Evolutionary conservation across 2,329 filamentous ascomycete genomes (phyloP), one percentile per base, ranked within the genome.

Genomic region (Ustulina deusta): DNA sequence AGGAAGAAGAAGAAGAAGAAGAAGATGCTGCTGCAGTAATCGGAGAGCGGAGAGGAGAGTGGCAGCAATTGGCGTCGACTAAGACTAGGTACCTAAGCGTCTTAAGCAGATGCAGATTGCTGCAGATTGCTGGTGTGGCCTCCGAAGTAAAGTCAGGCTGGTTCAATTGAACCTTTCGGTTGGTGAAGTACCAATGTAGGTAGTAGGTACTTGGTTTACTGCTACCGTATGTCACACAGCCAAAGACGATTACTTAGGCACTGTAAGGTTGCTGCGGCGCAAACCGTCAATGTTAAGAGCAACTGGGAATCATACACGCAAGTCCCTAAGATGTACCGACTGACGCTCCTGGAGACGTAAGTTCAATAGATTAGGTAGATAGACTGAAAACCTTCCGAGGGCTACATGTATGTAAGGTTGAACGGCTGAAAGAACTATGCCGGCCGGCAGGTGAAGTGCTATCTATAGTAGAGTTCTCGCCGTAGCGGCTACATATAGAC

Each of bases 131-230:
- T 44, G 3, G 5, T 7, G 40, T 44, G 6, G 15, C 40, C n/a
- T n/a, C n/a, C 13, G 40, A 6, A 52, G 9, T 10, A 27, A 32
- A 29, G 49, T 34, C 49, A 5, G 15, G 13, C 46, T 27, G 25
- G 13, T n/a, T n/a, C 38, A 13, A 48, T 48, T 48, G 44, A 48
- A 15, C 46, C 46, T 51, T 51, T 51, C 25, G 44, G 25, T 51
- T 51, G 22, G 25, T 27, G 46, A 22, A 17, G 13, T 27, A 15
- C 22, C 15, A 32, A 49, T 13, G 46, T 49, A 49, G 44, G 7
- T 22, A n/a, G 25, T 52, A 52, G 15, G 29, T 32, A 44, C 17
- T 44, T 17, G 49, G 27, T 15, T 32, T 29, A 6, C 27, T 17
- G 6, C 13, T 40, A 49, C 22, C 22, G 13, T 13, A 52, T 34